These are phyloP conservation scores for Syzygium aromaticum DNA, from an alignment of 345 rosid genomes.

Conservation along the genomic window DNA sequence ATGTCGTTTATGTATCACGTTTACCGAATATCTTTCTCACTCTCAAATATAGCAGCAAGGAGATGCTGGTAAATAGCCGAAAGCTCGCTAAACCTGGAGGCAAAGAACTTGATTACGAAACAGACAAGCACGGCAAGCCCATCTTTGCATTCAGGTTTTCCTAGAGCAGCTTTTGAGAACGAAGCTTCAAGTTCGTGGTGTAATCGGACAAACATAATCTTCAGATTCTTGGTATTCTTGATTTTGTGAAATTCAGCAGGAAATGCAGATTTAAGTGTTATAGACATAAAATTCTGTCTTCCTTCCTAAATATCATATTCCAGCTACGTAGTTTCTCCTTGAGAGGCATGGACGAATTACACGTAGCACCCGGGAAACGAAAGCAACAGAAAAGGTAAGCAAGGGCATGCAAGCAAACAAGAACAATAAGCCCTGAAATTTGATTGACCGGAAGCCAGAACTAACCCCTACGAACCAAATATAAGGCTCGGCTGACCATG, in stretches of 20 bases:
- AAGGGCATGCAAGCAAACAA: not conserved
- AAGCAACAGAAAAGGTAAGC: not conserved
- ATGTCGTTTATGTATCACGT: not conserved
- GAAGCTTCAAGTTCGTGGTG: not conserved
- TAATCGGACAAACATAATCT: not conserved
- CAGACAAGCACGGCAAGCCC: not conserved
- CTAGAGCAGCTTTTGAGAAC: not conserved
- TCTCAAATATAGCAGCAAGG: not conserved
- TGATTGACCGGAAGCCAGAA: not conserved
- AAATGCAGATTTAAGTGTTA: not conserved
- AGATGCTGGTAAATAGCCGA: not conserved
- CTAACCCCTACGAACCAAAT: not conserved
- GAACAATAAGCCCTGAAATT: not conserved
- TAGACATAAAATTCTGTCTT: not conserved
- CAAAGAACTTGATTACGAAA: not conserved
- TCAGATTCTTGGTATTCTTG: not conserved
- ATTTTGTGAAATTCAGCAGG: not conserved
- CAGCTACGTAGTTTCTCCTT: not conserved
- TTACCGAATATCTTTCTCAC: not conserved
- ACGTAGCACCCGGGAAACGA: not conserved
- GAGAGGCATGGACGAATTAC: not conserved
- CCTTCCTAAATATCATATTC: not conserved
- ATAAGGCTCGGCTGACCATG: not conserved
- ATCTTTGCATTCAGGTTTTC: not conserved
- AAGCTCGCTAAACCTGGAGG: not conserved